A percentile compares a stretch with the other conserved stretches of the same genome.
Evolutionary conservation across 108 stramenopile genomes (phyloP).

Genomic region (Cyclotella distinguenda): DNA sequence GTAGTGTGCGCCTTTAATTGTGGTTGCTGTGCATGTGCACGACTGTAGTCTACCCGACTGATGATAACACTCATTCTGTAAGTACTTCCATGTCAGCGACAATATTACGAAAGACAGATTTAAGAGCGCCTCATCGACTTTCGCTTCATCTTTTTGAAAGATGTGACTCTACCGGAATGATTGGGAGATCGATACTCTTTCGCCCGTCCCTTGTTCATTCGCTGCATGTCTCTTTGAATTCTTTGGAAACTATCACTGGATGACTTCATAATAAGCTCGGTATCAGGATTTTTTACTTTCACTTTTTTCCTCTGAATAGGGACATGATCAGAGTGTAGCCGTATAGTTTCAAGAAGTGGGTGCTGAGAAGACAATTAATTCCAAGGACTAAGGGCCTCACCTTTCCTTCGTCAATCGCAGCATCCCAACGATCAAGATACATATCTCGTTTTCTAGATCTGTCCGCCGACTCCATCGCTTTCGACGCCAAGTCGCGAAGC

Average conservation of each 20-base stretch:
- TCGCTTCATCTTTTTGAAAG: conserved; percentile 22
- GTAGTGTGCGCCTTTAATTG: no score
- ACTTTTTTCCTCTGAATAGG: conserved; percentile 36
- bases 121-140: conserved; percentile 17
- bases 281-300: conserved; percentile 22
- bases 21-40: no score
- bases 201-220: conserved; percentile 51
- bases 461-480: conserved; percentile 53
- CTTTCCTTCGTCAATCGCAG: conserved; percentile 70
- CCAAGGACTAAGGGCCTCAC: neutral
- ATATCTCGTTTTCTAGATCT: conserved; percentile 62
- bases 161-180: conserved; percentile 12
- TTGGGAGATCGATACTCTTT: conserved; percentile 37
- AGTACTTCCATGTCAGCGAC: neutral
- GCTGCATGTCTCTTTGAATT: conserved; percentile 57
- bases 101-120: neutral
- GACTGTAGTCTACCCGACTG: neutral
- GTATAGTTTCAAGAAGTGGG: neutral
- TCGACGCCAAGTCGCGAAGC: conserved; percentile 9
- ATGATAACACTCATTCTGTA: neutral
- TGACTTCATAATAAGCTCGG: conserved; percentile 11
- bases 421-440: conserved; percentile 76
- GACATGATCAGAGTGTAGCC: neutral
- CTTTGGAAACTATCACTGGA: conserved; percentile 62
- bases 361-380: neutral